Percentiles rank a stretch among this genome's conserved stretches.
These are phyloP conservation scores for Albatrellus ellisii DNA, from an alignment of 768 basidiomycete genomes.

Conservation along the genomic window DNA sequence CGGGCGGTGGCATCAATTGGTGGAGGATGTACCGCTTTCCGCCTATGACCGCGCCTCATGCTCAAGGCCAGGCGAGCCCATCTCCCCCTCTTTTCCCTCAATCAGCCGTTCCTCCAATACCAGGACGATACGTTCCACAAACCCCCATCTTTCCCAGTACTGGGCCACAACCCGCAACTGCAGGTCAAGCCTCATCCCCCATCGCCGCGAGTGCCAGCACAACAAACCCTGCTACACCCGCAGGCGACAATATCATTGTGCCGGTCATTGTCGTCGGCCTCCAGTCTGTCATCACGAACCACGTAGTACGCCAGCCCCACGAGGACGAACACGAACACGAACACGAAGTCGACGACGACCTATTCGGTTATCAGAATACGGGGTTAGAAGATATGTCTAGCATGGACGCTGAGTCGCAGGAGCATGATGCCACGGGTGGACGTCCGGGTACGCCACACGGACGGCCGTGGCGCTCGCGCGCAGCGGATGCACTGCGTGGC, in stretches of 20 bases:
- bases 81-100: too few relatives aligned
- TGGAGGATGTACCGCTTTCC: constrained; percentile 81
- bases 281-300: constrained; percentile 51
- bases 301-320: constrained; percentile 4
- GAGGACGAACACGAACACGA: constrained; percentile 7
- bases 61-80: constrained; percentile 1
- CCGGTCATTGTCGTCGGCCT: constrained; percentile 79
- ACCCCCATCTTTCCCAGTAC: constrained; percentile 1
- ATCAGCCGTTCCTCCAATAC: not conserved
- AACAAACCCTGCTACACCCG: constrained; percentile 10
- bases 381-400: not conserved
- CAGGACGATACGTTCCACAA: not conserved
- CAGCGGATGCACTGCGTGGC: constrained; percentile 48
- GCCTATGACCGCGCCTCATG: constrained; percentile 35
- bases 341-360: not conserved
- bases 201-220: constrained; percentile 9
- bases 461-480: constrained; percentile 45
- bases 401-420: not conserved
- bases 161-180: not conserved
- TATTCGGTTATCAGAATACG: not conserved
- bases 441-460: constrained; percentile 17
- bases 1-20: constrained; percentile 51
- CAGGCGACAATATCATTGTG: constrained; percentile 33
- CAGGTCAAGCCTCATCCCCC: not conserved
- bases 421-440: not conserved